Evolutionary conservation across 768 basidiomycete species (phyloP).

Genomic region (Russula brevipes): DNA sequence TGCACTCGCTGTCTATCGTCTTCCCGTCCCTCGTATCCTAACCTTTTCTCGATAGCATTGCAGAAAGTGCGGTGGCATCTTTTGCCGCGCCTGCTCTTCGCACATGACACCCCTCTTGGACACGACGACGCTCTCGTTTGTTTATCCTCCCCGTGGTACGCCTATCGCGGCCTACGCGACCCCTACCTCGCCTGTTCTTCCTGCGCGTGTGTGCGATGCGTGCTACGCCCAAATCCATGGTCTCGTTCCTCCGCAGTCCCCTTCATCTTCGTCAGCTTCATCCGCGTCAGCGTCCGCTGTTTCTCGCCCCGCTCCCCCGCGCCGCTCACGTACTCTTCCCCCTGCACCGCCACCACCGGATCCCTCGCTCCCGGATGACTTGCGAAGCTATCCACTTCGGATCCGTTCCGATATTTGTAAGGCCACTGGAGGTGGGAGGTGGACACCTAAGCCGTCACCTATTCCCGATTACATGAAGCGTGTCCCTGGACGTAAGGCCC

Average conservation of each 20-base stretch:
- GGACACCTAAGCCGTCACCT: conserved; percentile 57
- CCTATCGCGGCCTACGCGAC: conserved; percentile 54
- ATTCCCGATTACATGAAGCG: conserved; percentile 43
- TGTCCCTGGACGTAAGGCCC: conserved; percentile 62
- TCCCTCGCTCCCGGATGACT: conserved; percentile 49
- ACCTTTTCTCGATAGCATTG: conserved; percentile 51
- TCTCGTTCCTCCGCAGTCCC: conserved; percentile 37
- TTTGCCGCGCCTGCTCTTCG: conserved; percentile 58
- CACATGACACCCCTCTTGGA: conserved; percentile 63
- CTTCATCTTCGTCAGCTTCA: conserved; percentile 24
- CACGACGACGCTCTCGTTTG: conserved; percentile 62
- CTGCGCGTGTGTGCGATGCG: conserved; percentile 68
- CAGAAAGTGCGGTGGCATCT: conserved; percentile 78
- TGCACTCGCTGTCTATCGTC: conserved; percentile 20
- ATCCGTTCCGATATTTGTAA: conserved; percentile 68
- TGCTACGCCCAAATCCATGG: conserved; percentile 75
- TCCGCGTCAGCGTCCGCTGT: conserved; percentile 31
- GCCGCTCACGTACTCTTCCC: conserved; percentile 35
- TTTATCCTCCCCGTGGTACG: conserved; percentile 65
- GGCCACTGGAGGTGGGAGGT: conserved; percentile 72
- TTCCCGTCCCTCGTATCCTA: conserved; percentile 4
- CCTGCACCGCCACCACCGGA: conserved; percentile 30
- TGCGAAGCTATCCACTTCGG: conserved; percentile 68
- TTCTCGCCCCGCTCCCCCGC: conserved; percentile 13
- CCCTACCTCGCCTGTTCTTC: conserved; percentile 52